phyloP scores from a whole-genome alignment of 768 basidiomycete species.

The Kwoniella dendrophila region DNA sequence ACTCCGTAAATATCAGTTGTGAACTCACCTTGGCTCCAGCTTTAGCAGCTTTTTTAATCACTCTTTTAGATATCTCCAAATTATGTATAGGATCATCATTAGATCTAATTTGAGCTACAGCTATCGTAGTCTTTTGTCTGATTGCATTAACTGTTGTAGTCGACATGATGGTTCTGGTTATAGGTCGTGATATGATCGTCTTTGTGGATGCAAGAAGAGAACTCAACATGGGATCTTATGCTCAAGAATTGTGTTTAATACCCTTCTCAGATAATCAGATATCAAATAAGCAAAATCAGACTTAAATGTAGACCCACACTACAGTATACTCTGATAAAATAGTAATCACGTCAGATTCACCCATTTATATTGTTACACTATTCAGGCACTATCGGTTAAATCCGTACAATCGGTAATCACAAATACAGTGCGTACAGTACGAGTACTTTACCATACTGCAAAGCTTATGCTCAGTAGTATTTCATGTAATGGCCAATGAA shows the following conservation, averaged over 20 bases:
- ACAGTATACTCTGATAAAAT: too few species aligned
- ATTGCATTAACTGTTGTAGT: background rate
- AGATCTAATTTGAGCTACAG: constrained; percentile 41
- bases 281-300: too few species aligned
- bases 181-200: background rate
- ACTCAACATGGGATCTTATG: too few species aligned
- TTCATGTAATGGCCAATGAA: too few species aligned
- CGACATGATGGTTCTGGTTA: background rate
- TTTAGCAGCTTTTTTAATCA: constrained; percentile 36
- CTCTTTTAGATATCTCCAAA: constrained; percentile 30
- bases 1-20: background rate
- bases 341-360: background rate
- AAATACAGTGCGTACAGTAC: too few species aligned
- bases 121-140: constrained; percentile 15
- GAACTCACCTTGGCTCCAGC: constrained; percentile 46
- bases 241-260: too few species aligned
- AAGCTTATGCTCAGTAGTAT: too few species aligned
- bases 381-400: constrained; percentile 1
- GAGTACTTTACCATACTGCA: too few species aligned
- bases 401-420: too few species aligned
- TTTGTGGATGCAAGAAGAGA: background rate
- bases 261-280: too few species aligned
- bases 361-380: background rate
- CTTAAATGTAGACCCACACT: too few species aligned
- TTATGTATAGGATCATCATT: constrained; percentile 43